These are phyloP conservation scores for Cynara cardunculus DNA, from an alignment of 129 eudicot genomes.

Conservation along the genomic window DNA sequence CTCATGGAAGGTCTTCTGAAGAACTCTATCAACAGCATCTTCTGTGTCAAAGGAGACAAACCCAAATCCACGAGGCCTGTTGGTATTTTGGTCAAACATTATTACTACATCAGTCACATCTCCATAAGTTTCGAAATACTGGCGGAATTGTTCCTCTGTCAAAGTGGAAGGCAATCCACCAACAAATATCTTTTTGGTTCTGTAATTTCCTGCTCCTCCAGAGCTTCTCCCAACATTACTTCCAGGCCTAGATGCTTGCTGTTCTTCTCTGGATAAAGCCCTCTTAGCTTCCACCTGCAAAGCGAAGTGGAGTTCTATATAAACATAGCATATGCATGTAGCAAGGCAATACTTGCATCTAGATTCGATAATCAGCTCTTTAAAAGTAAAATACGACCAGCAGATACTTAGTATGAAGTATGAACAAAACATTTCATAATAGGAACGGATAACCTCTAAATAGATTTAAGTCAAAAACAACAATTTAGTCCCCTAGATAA, in stretches of 20 bases:
- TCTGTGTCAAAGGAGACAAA: constrained; percentile 70
- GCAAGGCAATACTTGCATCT: background rate
- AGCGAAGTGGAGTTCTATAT: background rate
- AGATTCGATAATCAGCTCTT: background rate
- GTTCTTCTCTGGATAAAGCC: constrained; percentile 72
- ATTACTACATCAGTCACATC: constrained; percentile 63
- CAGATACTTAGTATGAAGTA: background rate
- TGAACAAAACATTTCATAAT: background rate
- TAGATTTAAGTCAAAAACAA: background rate
- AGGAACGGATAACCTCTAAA: background rate
- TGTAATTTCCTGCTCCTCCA: constrained; percentile 45
- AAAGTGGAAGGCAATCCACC: constrained; percentile 79
- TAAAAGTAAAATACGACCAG: background rate
- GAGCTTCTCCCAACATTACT: constrained; percentile 32
- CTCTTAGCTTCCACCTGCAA: constrained; percentile 78
- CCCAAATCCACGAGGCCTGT: constrained; percentile 83
- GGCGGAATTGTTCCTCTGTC: constrained; percentile 57
- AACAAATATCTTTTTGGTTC: constrained; percentile 81
- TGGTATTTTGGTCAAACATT: constrained; percentile 71
- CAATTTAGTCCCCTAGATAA: background rate
- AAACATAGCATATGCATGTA: background rate
- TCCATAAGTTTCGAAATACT: constrained; percentile 56
- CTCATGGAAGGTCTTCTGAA: constrained; percentile 52
- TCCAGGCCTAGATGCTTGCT: constrained; percentile 44
- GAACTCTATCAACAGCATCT: constrained; percentile 72